Evolutionary conservation across 2,329 filamentous ascomycete species (phyloP), one percentile per base, ranked within the genome.

Genomic region (Pseudogymnoascus sp.): DNA sequence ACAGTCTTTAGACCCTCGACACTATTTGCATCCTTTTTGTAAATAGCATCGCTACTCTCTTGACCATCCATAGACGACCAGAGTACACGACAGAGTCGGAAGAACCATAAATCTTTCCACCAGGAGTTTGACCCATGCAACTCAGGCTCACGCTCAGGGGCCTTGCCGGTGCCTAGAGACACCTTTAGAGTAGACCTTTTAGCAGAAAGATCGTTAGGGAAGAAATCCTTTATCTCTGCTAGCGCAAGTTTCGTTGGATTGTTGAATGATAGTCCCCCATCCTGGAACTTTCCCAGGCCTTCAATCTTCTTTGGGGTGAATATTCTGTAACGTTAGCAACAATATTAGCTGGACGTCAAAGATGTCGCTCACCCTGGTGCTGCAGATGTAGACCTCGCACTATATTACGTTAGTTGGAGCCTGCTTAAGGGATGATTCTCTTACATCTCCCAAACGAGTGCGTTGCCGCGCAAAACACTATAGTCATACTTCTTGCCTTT

Each of bases 261-360:
- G 46, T 69, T 69, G 40, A 63, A 59, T 61, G n/a, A 64, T 14
- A 69, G 64, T 12, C 65, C 66, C n/a, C 65, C 61, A 53, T 70
- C 68, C 65, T 70, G 62, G 65, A 70, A 70, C 16, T 63, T 69
- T 46, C 66, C 65, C n/a, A 69, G 49, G 18, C 63, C 63, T 12
- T 21, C 49, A 60, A 70, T 68, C 9, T 62, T 64, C 63, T 66
- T 68, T 28, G 60, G 62, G 37, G 31, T 65, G 59, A 70, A 70
- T 60, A 64, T 16, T 16, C 16, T 16, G 16, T 16, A 16, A 16
- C 16, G 16, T 16, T 16, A 16, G 16, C 16, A 16, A 16, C 16
- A 16, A 16, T 16, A 16, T 16, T 16, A 16, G 16, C 16, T 16
- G 16, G 16, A 16, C 16, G 1, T 1, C 16, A 16, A 16, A 16